Base-by-base conservation (phyloP, 2,329 filamentous ascomycete genomes). In the Pseudogymnoascus sp. region DNA sequence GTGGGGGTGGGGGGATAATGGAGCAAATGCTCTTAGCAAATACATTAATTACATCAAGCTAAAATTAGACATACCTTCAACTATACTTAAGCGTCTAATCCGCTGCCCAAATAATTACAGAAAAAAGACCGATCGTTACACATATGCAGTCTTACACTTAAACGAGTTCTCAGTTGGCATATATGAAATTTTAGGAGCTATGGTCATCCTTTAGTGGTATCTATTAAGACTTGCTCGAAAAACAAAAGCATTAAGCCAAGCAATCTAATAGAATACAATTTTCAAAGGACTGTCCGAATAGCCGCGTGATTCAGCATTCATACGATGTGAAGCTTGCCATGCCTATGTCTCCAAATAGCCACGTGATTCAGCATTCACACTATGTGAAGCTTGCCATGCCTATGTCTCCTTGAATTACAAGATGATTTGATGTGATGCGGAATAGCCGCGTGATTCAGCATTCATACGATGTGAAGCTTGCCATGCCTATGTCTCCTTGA, bases 341-440 rank as follows among this genome's bases (percentile, higher is more conserved):
- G 19, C 19, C n/a, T n/a, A n/a, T n/a, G n/a, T n/a, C n/a, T n/a
- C n/a, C n/a, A n/a, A n/a, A n/a, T n/a, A n/a, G n/a, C n/a, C n/a
- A n/a, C n/a, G n/a, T n/a, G n/a, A n/a, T n/a, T n/a, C n/a, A n/a
- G n/a, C n/a, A n/a, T n/a, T n/a, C n/a, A n/a, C n/a, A n/a, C n/a
- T n/a, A n/a, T n/a, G n/a, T n/a, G n/a, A n/a, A n/a, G n/a, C n/a
- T n/a, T n/a, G n/a, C n/a, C n/a, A n/a, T n/a, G n/a, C n/a, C n/a
- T n/a, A n/a, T n/a, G n/a, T n/a, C n/a, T n/a, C n/a, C n/a, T 41
- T 10, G 4, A 41, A 41, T 41, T 8, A 41, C n/a, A 41, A 19
- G 61, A 80, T 72, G 39, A 83, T 77, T 73, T 81, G 75, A 72
- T 82, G 75, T 33, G 69, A 71, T 63, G 81, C 79, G 6, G n/a